Percentiles rank a stretch among this genome's conserved stretches.
These are phyloP conservation scores for Sporothrix mexicana DNA, from an alignment of 2,329 filamentous ascomycete species.

Conservation along the genomic window DNA sequence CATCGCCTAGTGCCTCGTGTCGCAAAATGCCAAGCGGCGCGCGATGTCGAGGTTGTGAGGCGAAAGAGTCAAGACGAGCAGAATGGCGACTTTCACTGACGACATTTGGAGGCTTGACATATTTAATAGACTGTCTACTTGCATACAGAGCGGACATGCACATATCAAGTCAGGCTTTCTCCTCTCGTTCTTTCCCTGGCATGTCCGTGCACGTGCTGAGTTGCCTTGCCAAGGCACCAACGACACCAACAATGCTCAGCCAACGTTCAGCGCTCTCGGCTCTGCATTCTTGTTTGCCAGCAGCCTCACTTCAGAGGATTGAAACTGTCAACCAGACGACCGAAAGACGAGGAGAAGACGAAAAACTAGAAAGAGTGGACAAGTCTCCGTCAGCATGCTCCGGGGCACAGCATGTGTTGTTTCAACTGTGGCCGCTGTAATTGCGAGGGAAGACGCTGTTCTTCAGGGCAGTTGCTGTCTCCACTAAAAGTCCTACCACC, in stretches of 20 bases:
- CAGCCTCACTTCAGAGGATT: slow-evolving; percentile 1
- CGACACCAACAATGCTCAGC: slow-evolving; percentile 1
- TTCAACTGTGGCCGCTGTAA: neutral
- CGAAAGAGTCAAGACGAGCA: no score
- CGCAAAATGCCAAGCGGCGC: neutral
- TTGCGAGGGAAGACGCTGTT: neutral
- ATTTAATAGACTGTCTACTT: neutral
- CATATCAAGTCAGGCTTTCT: neutral
- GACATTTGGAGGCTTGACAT: neutral
- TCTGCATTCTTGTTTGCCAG: neutral
- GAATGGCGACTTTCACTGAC: slow-evolving; percentile 6
- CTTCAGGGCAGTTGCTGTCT: neutral
- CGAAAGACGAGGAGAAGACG: neutral
- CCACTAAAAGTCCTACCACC: slow-evolving; percentile 38
- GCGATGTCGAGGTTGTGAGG: neutral
- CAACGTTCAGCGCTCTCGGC: neutral
- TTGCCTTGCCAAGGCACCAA: slow-evolving; percentile 30
- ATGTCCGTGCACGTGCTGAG: slow-evolving; percentile 26
- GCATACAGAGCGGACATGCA: neutral
- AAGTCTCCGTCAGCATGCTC: slow-evolving; percentile 15
- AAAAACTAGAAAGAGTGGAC: neutral
- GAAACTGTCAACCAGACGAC: neutral
- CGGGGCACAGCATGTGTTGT: neutral
- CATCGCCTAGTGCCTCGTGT: slow-evolving; percentile 13
- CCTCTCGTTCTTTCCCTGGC: neutral